These are phyloP conservation scores for Penicillium vulpinum DNA, from an alignment of 2,329 filamentous ascomycete genomes.

Conservation along the genomic window DNA sequence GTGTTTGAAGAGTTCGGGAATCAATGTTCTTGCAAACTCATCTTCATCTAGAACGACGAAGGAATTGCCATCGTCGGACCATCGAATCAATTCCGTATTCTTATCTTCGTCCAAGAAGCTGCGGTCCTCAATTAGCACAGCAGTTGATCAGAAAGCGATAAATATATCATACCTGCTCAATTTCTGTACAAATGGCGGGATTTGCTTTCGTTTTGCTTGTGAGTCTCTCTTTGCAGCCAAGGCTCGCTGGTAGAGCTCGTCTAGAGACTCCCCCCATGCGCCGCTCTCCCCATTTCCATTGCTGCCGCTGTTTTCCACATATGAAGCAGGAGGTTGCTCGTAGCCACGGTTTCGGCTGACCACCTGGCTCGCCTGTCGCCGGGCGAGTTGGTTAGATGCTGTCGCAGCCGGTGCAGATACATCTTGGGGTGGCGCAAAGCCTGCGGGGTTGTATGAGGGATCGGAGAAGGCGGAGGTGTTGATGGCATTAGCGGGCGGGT, in stretches of 20 bases:
- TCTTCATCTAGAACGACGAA: slow-evolving; percentile 97
- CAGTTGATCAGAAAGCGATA: not conserved
- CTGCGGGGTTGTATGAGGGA: slow-evolving; percentile 43
- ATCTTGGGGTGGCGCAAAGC: slow-evolving; percentile 49
- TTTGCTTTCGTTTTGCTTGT: slow-evolving; percentile 87
- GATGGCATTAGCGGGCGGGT: slow-evolving; percentile 34
- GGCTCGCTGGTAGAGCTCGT: slow-evolving; percentile 76
- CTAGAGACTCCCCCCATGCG: slow-evolving; percentile 64
- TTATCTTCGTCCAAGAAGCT: slow-evolving; percentile 93
- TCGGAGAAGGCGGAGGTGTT: slow-evolving; percentile 33
- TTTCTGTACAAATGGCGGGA: slow-evolving; percentile 97
- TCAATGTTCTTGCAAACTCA: slow-evolving; percentile 72
- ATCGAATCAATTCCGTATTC: slow-evolving; percentile 92
- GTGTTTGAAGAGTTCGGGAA: slow-evolving; percentile 75
- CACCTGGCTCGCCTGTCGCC: slow-evolving; percentile 36
- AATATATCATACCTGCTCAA: slow-evolving; percentile 74
- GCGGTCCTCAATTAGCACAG: slow-evolving; percentile 15
- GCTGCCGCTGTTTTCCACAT: slow-evolving; percentile 30
- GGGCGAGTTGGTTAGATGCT: slow-evolving; percentile 44
- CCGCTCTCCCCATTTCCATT: slow-evolving; percentile 30
- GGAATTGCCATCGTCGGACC: slow-evolving; percentile 94
- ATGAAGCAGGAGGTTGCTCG: slow-evolving; percentile 35
- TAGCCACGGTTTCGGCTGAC: slow-evolving; percentile 41
- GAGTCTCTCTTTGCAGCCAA: slow-evolving; percentile 82
- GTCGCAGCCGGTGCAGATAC: slow-evolving; percentile 50